These are phyloP conservation scores for Annulohypoxylon stygium DNA, from an alignment of 495 filamentous ascomycete genomes.

Conservation along the genomic window DNA sequence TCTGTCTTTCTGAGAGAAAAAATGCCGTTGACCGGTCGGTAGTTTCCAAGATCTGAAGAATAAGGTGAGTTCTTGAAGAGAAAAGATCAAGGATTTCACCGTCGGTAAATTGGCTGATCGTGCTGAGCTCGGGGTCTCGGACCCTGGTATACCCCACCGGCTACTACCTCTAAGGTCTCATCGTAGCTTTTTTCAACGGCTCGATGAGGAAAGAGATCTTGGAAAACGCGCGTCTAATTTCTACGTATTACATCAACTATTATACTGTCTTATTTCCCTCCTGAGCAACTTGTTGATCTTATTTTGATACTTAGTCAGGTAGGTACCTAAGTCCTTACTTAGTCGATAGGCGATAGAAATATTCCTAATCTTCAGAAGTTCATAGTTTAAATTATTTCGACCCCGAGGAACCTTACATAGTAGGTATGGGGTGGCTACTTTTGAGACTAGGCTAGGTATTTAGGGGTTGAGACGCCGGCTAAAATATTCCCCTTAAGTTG, in stretches of 20 bases:
- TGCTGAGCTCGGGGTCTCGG: background rate
- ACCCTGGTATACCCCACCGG: background rate
- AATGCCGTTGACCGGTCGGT: background rate
- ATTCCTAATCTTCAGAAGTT: no score
- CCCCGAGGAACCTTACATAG: background rate
- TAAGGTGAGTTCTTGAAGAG: background rate
- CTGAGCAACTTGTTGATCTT: no score
- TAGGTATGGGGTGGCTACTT: no score
- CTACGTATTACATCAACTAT: background rate
- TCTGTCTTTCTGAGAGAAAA: no score
- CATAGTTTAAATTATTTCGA: background rate
- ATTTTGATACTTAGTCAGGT: no score
- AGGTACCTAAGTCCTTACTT: no score
- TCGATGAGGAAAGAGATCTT: slow-evolving; percentile 12
- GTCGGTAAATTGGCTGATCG: background rate
- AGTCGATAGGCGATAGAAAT: no score
- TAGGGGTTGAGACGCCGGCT: background rate
- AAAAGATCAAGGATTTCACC: slow-evolving; percentile 3
- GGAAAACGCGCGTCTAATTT: slow-evolving; percentile 22
- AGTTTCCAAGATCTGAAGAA: background rate
- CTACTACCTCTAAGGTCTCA: slow-evolving; percentile 22
- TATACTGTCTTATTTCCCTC: no score
- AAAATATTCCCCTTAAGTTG: slow-evolving; percentile 4
- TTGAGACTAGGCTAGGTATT: background rate
- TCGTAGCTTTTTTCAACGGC: slow-evolving; percentile 2